Percentiles rank a stretch among this genome's conserved stretches.
Conservation (phyloP, 352 stramenopile genomes). For the Phytophthora pistaciae region DNA sequence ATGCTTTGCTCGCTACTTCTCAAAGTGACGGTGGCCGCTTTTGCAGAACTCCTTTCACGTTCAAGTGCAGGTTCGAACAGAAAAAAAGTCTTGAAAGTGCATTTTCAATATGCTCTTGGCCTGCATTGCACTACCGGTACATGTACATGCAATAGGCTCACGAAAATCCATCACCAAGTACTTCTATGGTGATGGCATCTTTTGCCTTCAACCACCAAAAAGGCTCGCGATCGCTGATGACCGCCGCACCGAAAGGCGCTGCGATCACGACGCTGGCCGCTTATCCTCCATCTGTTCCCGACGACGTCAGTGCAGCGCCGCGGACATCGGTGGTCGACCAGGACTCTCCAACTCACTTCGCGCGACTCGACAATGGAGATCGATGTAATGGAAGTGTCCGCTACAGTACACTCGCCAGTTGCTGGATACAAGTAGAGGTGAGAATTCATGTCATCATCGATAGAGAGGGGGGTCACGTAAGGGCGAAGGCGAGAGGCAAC, state of each 20-base stretch:
- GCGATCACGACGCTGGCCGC: constrained; percentile 2
- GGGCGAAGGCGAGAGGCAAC: not conserved
- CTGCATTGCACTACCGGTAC: no score
- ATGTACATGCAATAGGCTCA: no score
- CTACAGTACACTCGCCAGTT: not conserved
- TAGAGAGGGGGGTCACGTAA: not conserved
- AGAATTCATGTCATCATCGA: not conserved
- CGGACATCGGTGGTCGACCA: not conserved
- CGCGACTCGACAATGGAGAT: not conserved
- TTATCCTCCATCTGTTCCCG: constrained; percentile 1
- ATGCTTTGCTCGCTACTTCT: not conserved
- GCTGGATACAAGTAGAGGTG: constrained; percentile 10
- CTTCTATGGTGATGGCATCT: no score
- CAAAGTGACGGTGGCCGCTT: no score
- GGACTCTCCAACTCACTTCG: not conserved
- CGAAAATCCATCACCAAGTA: no score
- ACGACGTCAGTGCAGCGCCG: not conserved
- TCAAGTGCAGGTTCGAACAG: no score
- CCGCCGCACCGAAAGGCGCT: not conserved
- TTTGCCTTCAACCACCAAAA: no score
- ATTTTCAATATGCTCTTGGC: no score
- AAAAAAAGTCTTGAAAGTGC: no score
- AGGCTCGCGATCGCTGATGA: constrained; percentile 1
- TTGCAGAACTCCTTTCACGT: no score
- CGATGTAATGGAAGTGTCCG: not conserved